Conservation (phyloP, 1,139 yeast species). For the Candida albicans region DNA sequence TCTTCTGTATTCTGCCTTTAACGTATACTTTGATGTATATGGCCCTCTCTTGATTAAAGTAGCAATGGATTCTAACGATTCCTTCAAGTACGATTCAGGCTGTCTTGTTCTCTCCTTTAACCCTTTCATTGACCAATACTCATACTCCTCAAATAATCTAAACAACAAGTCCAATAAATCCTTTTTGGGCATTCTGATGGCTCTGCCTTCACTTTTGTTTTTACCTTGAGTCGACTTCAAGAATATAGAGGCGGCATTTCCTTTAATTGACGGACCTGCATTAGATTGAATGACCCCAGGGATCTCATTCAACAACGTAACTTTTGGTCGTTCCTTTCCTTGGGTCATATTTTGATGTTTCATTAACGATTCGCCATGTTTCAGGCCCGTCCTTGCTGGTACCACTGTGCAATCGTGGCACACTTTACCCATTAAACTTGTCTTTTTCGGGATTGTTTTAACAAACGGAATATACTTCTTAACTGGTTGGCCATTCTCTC, state of each 20-base stretch:
- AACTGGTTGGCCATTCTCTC: conserved; percentile 21
- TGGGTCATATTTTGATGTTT: conserved; percentile 50
- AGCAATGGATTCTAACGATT: conserved; percentile 88
- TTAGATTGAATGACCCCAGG: conserved; percentile 86
- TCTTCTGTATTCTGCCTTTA: conserved; percentile 87
- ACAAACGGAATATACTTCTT: conserved; percentile 66
- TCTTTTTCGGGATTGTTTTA: conserved; percentile 81
- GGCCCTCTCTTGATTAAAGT: conserved; percentile 92
- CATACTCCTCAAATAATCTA: conserved; percentile 89
- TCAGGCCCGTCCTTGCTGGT: conserved; percentile 72
- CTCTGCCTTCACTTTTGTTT: conserved; percentile 70
- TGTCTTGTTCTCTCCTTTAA: conserved; percentile 91
- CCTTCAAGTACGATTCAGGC: conserved; percentile 92
- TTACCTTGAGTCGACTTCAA: conserved; percentile 42
- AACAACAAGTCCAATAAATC: conserved; percentile 86
- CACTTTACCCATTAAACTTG: conserved; percentile 82
- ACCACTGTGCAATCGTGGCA: conserved; percentile 90
- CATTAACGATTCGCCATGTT: conserved; percentile 52
- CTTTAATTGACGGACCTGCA: conserved; percentile 80
- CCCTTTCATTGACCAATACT: conserved; percentile 95
- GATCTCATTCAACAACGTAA: conserved; percentile 75
- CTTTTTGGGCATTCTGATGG: conserved; percentile 91
- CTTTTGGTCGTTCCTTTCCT: conserved; percentile 60
- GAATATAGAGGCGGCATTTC: conserved; percentile 61
- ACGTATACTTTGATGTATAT: conserved; percentile 84